Base-by-base conservation (phyloP, 768 basidiomycete genomes). In the Suillus lakei region DNA sequence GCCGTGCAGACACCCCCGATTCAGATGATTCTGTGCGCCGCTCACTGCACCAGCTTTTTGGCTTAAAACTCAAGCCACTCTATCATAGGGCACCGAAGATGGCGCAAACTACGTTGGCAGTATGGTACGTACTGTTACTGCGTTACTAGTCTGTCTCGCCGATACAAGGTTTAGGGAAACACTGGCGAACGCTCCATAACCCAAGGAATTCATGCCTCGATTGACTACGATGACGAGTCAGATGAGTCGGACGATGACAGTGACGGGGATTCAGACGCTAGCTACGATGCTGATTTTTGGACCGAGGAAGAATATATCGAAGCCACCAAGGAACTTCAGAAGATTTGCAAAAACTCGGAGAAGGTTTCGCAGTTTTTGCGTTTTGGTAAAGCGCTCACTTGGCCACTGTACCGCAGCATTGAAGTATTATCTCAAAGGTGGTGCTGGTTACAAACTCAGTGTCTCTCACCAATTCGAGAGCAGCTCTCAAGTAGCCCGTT, bases 391-490 rank as follows among this genome's bases (percentile, higher is more conserved):
- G 51, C 15, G 51, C 21, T 53, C 18, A 30, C 7, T 30, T 10
- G 51, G 18, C 8, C 16, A 53, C 9, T 18, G 21, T 2, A 4
- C 5, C 28, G 30, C 13, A 53, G 28, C 16, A 53, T 53, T 53
- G 51, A 53, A 30, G 28, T 30, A 30, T 21, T 12, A 53, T 53
- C 15, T 28, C 6, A 21, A 53, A 53, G 51, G 51, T 30, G 51
- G 51, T 9, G 18, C 26, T 18, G 51, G 51, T 53, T 53, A 53
- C 30, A 53, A 53, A 10, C 28, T 53, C 28, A 53, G 51, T 10
- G 26, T 53, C 28, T 53, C 51, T 18, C 51, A 53, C 28, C 51
- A 53, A 30, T 53, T 53, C 18, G 51, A 53, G 51, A 53, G 51
- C 16, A 53, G 51, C 18, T 53, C 28, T 21, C 28, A 53, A 53